phyloP scores from a whole-genome alignment of 139 green algal genomes.

The Ulvella scutata region DNA sequence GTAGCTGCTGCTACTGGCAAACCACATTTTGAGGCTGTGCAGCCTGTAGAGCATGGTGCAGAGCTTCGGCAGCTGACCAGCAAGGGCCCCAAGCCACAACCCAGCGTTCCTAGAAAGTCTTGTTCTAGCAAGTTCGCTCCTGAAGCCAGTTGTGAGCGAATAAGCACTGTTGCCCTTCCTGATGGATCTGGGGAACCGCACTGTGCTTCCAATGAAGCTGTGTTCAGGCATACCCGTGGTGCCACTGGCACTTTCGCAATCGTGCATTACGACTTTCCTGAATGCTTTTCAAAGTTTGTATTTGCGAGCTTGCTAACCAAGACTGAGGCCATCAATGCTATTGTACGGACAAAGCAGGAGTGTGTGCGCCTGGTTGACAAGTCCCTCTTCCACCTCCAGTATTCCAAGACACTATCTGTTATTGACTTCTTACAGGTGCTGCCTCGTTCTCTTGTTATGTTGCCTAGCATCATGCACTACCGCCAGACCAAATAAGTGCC shows the following conservation, averaged over 20 bases:
- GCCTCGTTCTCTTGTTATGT: not conserved
- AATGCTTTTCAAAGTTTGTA: conserved; percentile 55
- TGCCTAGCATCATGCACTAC: not conserved
- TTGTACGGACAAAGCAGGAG: not conserved
- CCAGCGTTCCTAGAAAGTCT: not conserved
- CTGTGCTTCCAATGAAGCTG: too few relatives aligned
- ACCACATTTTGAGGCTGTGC: not conserved
- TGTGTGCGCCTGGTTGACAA: not conserved
- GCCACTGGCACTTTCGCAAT: conserved; percentile 23
- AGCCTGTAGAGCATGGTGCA: not conserved
- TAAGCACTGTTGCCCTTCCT: too few relatives aligned
- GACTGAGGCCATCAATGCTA: conserved; percentile 16
- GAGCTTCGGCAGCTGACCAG: not conserved
- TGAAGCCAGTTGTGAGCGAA: not conserved
- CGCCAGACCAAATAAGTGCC: too few relatives aligned
- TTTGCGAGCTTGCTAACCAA: conserved; percentile 68
- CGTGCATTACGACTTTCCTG: conserved; percentile 42
- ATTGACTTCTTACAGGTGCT: not conserved
- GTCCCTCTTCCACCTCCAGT: not conserved
- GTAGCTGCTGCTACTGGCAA: not conserved
- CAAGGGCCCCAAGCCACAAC: not conserved
- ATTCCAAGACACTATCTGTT: not conserved
- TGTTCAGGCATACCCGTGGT: too few relatives aligned
- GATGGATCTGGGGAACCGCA: too few relatives aligned
- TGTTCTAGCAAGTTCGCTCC: not conserved